Conservation (phyloP, 2,329 filamentous ascomycete species). For the Neofusicoccum laricinum region DNA sequence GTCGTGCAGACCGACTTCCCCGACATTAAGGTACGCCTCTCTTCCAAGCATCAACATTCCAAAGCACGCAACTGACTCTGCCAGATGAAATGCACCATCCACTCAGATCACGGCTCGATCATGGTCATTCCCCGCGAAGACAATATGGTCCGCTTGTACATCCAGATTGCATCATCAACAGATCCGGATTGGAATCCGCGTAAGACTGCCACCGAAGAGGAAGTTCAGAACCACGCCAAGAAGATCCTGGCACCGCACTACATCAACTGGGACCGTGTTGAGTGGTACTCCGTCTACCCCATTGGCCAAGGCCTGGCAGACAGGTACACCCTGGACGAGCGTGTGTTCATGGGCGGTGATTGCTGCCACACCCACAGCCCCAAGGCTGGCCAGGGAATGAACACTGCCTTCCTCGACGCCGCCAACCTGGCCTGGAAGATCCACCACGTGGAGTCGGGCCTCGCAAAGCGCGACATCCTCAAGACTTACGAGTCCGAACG, state of each 20-base stretch:
- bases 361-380: constrained; percentile 63
- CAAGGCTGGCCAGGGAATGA: constrained; percentile 65
- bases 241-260: constrained; percentile 59
- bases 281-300: constrained; percentile 66
- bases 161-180: constrained; percentile 61
- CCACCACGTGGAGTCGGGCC: constrained; percentile 80
- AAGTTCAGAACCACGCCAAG: constrained; percentile 58
- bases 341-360: constrained; percentile 65
- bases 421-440: constrained; percentile 96
- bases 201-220: constrained; percentile 57
- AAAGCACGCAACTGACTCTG: not conserved
- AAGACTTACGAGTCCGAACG: constrained; percentile 85
- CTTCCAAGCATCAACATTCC: not conserved
- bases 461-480: constrained; percentile 71
- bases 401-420: constrained; percentile 61
- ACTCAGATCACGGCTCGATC: constrained; percentile 61
- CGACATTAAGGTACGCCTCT: constrained; percentile 52
- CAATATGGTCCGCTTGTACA: constrained; percentile 55
- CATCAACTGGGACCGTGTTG: constrained; percentile 62
- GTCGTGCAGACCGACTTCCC: constrained; percentile 63
- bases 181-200: constrained; percentile 61
- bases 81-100: constrained; percentile 66
- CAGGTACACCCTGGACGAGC: constrained; percentile 61
- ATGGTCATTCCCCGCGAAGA: constrained; percentile 60
- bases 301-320: constrained; percentile 66